Conservation (phyloP, 1,284 basidiomycete genomes). For the Ceratobasidium sp. region DNA sequence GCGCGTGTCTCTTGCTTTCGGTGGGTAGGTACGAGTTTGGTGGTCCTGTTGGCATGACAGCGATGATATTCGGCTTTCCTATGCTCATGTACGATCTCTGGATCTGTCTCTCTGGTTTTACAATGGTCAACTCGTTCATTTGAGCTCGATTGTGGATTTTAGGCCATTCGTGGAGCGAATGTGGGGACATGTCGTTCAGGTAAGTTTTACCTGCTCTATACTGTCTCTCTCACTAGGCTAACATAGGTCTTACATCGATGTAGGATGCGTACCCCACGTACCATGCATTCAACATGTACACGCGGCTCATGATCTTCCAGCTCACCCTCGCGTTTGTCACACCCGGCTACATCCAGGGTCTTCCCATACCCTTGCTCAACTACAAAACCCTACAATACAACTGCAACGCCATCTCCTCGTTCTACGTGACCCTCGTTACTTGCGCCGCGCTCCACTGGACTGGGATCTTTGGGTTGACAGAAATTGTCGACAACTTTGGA, state of each 20-base stretch:
- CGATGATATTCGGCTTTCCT: constrained; percentile 97
- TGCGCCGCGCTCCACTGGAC: constrained; percentile 84
- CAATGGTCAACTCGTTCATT: constrained; percentile 85
- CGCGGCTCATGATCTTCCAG: constrained; percentile 90
- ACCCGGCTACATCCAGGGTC: constrained; percentile 93
- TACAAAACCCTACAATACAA: constrained; percentile 96
- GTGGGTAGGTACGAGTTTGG: constrained; percentile 90
- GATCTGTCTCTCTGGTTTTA: constrained; percentile 96
- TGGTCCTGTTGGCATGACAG: constrained; percentile 89
- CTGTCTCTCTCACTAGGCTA: background rate
- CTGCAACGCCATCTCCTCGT: constrained; percentile 94
- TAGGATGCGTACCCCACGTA: constrained; percentile 92
- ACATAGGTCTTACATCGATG: background rate
- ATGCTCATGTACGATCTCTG: constrained; percentile 97
- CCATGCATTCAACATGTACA: constrained; percentile 91
- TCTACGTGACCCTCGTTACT: constrained; percentile 88
- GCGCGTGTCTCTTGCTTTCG: too few species aligned
- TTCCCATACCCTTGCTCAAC: constrained; percentile 90
- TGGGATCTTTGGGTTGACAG: constrained; percentile 89
- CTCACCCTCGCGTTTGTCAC: constrained; percentile 91
- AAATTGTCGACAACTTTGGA: constrained; percentile 97
- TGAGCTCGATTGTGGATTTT: constrained; percentile 78
- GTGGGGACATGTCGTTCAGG: constrained; percentile 85
- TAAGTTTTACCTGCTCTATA: constrained; percentile 58
- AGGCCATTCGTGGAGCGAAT: constrained; percentile 84